Evolutionary conservation across 345 rosid species (phyloP).

Genomic region (Tarenaya hassleriana): DNA sequence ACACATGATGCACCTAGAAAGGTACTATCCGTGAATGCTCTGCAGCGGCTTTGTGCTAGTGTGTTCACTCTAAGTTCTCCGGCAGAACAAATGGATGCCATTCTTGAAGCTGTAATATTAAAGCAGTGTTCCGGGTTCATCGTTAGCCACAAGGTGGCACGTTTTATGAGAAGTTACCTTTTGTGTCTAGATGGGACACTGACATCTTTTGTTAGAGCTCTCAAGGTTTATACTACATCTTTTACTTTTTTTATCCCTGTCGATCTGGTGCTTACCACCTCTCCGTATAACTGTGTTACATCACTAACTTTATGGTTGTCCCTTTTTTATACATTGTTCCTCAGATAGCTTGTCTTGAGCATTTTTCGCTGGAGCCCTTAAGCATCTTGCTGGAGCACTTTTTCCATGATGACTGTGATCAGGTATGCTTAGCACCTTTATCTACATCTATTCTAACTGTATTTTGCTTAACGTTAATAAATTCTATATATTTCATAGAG

Average conservation of each 20-base stretch:
- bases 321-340: conserved; percentile 22
- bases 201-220: conserved; percentile 73
- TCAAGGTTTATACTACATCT: conserved; percentile 53
- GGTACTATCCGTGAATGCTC: conserved; percentile 51
- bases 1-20: conserved; percentile 63
- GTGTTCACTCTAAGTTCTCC: conserved; percentile 72
- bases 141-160: conserved; percentile 66
- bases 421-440: conserved; percentile 37
- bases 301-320: conserved; percentile 6
- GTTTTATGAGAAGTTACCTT: conserved; percentile 71
- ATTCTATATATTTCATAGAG: background rate
- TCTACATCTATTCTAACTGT: background rate
- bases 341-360: conserved; percentile 88
- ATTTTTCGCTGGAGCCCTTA: conserved; percentile 65
- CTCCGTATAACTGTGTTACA: background rate
- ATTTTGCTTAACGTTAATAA: background rate
- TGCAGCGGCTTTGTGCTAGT: conserved; percentile 55
- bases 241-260: conserved; percentile 12
- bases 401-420: conserved; percentile 38
- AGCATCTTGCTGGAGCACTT: conserved; percentile 52
- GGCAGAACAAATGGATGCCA: conserved; percentile 78
- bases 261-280: no score
- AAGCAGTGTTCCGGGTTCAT: conserved; percentile 67
- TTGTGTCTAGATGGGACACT: conserved; percentile 77
- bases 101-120: conserved; percentile 70